Evolutionary conservation across 2,329 filamentous ascomycete genomes (phyloP).

Genomic region (Claviceps maximensis): DNA sequence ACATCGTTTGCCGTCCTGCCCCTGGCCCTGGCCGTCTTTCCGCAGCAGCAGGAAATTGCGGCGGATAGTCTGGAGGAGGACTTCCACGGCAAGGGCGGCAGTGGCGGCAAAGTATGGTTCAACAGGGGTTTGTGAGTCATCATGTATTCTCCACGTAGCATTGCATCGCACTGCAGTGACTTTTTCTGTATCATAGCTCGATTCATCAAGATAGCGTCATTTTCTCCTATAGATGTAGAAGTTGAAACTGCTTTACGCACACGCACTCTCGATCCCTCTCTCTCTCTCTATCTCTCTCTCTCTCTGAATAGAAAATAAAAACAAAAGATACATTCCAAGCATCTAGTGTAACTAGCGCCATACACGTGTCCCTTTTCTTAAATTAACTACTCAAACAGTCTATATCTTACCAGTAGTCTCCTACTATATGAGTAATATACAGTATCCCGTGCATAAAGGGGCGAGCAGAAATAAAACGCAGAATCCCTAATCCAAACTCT

Average conservation of each 20-base stretch:
- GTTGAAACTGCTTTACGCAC: not conserved
- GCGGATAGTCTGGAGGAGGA: slow-evolving; percentile 69
- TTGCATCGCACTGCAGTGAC: too few relatives aligned
- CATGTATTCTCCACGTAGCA: too few relatives aligned
- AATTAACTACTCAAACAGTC: too few relatives aligned
- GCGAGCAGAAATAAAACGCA: too few relatives aligned
- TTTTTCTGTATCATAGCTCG: too few relatives aligned
- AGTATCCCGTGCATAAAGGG: too few relatives aligned
- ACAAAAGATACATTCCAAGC: too few relatives aligned
- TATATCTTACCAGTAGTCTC: too few relatives aligned
- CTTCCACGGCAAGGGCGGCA: slow-evolving; percentile 70
- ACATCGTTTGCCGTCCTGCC: slow-evolving; percentile 85
- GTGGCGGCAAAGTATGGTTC: slow-evolving; percentile 79
- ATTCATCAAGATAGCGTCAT: not conserved
- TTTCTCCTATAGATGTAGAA: not conserved
- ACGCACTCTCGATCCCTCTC: not conserved
- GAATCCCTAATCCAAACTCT: slow-evolving; percentile 16
- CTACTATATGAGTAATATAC: too few relatives aligned
- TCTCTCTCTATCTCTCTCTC: not conserved
- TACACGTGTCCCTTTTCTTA: too few relatives aligned
- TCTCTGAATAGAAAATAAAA: too few relatives aligned
- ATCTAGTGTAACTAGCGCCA: too few relatives aligned
- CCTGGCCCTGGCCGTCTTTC: slow-evolving; percentile 81
- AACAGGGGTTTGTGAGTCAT: slow-evolving; percentile 73
- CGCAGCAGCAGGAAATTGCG: slow-evolving; percentile 72